These are phyloP conservation scores for Penicillium samsonianum DNA, from an alignment of 495 filamentous ascomycete species.

Conservation along the genomic window DNA sequence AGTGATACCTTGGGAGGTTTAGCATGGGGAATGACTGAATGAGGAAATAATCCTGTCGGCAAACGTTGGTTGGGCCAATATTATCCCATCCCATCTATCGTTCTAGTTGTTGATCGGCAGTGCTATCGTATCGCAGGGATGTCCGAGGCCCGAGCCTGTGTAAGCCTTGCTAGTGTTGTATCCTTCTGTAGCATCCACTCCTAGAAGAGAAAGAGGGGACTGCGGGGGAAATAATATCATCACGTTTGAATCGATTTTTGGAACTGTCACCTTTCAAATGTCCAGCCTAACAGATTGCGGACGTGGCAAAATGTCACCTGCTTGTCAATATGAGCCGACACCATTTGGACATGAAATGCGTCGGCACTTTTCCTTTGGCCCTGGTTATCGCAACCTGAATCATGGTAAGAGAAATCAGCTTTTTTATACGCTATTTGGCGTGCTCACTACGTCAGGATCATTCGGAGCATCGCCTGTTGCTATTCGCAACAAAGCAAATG, in stretches of 20 bases:
- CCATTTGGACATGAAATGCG: too few relatives aligned
- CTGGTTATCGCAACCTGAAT: too few relatives aligned
- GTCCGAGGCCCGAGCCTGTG: slow-evolving; percentile 8
- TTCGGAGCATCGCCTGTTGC: too few relatives aligned
- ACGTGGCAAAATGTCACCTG: too few relatives aligned
- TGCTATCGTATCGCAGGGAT: slow-evolving; percentile 11
- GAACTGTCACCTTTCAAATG: background rate
- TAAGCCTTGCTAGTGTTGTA: slow-evolving; percentile 12
- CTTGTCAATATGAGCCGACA: slow-evolving; percentile 6
- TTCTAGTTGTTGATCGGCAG: slow-evolving; percentile 4
- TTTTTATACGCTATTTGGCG: too few relatives aligned
- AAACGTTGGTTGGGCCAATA: background rate
- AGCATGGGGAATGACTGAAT: background rate
- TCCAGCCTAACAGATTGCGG: background rate
- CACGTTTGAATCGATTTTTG: background rate
- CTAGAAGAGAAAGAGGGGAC: background rate
- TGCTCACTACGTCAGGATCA: too few relatives aligned
- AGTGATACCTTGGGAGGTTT: background rate
- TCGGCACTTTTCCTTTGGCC: too few relatives aligned
- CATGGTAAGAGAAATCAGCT: too few relatives aligned
- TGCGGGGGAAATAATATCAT: background rate
- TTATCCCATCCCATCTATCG: background rate
- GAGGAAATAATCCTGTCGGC: background rate
- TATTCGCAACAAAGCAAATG: too few relatives aligned
- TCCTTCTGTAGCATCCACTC: slow-evolving; percentile 13